Evolutionary conservation across 305 asterid species (phyloP).

Genomic region (Solanum hybrid): DNA sequence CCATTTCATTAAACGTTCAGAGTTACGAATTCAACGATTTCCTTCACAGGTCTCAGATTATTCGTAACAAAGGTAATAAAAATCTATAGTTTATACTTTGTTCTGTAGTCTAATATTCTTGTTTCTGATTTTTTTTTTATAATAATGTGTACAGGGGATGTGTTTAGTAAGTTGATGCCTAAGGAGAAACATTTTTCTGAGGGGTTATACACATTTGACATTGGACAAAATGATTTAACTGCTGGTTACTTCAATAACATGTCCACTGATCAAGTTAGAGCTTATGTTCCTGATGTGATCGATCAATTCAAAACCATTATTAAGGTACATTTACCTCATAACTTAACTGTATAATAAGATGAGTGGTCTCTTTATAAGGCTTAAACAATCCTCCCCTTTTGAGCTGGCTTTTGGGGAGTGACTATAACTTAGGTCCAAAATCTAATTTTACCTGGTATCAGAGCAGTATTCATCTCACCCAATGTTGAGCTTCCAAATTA

Average conservation of each 20-base stretch:
- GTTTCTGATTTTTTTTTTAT: background rate
- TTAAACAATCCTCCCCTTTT: background rate
- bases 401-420: too few relatives aligned
- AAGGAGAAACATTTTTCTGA: slow-evolving; percentile 25
- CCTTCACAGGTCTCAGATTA: slow-evolving; percentile 42
- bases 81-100: background rate
- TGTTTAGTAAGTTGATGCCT: slow-evolving; percentile 45
- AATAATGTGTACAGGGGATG: slow-evolving; percentile 24
- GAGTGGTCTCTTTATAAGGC: background rate
- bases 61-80: slow-evolving; percentile 42
- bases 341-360: background rate
- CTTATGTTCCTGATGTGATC: slow-evolving; percentile 56
- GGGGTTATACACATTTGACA: slow-evolving; percentile 74
- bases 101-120: background rate
- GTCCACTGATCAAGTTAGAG: slow-evolving; percentile 65
- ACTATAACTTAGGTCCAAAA: too few relatives aligned
- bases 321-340: slow-evolving; percentile 24
- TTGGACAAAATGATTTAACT: slow-evolving; percentile 77
- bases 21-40: slow-evolving; percentile 49
- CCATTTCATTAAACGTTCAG: slow-evolving; percentile 70
- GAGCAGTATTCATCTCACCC: background rate
- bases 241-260: slow-evolving; percentile 68
- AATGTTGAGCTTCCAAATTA: background rate
- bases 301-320: slow-evolving; percentile 49
- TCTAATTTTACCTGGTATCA: too few relatives aligned